phyloP scores from a whole-genome alignment of 75 land plant genomes.

The Larix kaempferi region DNA sequence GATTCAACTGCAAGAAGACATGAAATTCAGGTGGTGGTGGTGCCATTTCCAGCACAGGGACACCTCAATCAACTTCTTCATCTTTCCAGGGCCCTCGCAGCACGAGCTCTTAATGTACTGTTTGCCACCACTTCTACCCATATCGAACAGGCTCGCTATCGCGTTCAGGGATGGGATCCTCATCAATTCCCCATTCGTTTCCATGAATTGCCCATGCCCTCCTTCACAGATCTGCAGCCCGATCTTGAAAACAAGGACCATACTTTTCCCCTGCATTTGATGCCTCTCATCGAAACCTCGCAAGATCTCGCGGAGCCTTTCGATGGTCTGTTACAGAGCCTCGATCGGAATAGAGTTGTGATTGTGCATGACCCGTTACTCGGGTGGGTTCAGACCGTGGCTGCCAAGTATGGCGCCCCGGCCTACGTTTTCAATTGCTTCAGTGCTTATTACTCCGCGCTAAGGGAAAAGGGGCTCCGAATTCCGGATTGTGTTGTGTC shows the following conservation, averaged over 20 bases:
- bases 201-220: constrained; percentile 24
- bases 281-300: constrained; percentile 21
- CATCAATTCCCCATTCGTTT: constrained; percentile 14
- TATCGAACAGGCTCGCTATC: constrained; percentile 25
- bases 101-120: constrained; percentile 22
- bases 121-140: constrained; percentile 27
- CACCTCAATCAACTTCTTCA: constrained; percentile 42
- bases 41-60: constrained; percentile 42
- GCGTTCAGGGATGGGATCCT: constrained; percentile 18
- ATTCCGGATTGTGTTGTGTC: not conserved
- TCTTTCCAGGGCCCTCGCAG: constrained; percentile 21
- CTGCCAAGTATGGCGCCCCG: not conserved
- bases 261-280: constrained; percentile 35
- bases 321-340: constrained; percentile 1
- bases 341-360: constrained; percentile 15
- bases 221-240: constrained; percentile 15
- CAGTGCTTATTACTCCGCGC: not conserved
- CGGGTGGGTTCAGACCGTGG: constrained; percentile 4
- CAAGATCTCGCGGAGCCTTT: constrained; percentile 23
- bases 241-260: constrained; percentile 13
- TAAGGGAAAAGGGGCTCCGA: not conserved
- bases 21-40: constrained; percentile 16
- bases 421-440: not conserved
- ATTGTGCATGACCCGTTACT: constrained; percentile 38
- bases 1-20: too few relatives aligned